Base-by-base conservation (phyloP, 768 basidiomycete genomes). In the Amanita brunnescens region DNA sequence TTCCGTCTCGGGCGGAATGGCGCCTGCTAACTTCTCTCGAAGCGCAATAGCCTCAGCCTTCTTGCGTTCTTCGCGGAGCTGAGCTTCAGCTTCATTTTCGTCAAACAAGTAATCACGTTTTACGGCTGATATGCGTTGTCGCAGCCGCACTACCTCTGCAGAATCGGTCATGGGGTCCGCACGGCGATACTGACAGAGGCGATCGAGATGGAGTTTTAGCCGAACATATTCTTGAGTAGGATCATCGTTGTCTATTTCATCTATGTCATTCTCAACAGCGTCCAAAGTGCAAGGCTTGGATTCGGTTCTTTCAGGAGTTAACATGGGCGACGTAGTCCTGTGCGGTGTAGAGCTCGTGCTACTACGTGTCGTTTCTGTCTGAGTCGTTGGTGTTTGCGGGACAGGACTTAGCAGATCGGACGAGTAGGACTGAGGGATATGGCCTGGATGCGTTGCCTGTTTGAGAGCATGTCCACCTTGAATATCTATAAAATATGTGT, bases 91-190 rank as follows among this genome's bases (percentile, higher is more conserved):
- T 54, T 86, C 83, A 49, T 67, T 70, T 57, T 79, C 73, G 51
- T 87, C 74, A 59, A 92, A 91, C 51, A 89, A 77, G 57, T 88
- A 88, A 62, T 84, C 70, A 20, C 69, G 67, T 59, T 76, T 75
- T 21, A 81, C 61, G 20, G 60, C 64, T 39, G 68, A 62, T 35
- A 88, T 63, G 35, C 70, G 77, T 43, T 67, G 59, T 8, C 71
- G 74, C 33, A 87, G 62, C 23, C 67, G 60, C 18, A 48, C 53
- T 34, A 63, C 41, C 50, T 64, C 33, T 29, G 16, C 26, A 24
- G 42, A 14, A 24, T 43, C 32, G 18, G 66, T 10, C 71, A 57
- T 23, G 16, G 61, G 57, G 41, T 64, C 60, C 35, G 57, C 61
- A 2, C 66, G 38, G 18, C 58, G 58, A 21, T 64, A 58, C 24